Conservation (phyloP, 1,139 yeast species). For the Suhomyces atakaporum region DNA sequence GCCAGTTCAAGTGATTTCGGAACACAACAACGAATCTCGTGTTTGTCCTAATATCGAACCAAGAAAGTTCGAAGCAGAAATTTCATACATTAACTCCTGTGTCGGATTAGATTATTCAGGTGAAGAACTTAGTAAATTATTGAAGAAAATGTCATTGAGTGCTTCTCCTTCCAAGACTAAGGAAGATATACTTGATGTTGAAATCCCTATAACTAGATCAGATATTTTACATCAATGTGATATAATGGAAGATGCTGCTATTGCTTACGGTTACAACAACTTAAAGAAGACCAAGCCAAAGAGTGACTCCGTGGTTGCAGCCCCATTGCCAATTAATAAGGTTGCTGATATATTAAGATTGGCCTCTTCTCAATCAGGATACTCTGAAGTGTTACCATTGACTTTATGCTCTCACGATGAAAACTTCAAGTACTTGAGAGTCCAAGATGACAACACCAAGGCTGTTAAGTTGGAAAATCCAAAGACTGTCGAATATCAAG, state of each 20-base stretch:
- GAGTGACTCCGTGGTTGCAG: slow-evolving; percentile 78
- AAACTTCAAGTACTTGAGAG: slow-evolving; percentile 83
- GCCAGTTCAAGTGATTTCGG: slow-evolving; percentile 82
- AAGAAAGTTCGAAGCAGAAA: slow-evolving; percentile 73
- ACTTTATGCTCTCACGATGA: slow-evolving; percentile 96
- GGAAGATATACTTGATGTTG: slow-evolving; percentile 61
- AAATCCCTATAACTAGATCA: slow-evolving; percentile 90
- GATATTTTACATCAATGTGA: slow-evolving; percentile 98
- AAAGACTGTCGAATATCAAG: slow-evolving; percentile 95
- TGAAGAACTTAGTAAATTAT: slow-evolving; percentile 65
- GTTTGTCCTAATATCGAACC: slow-evolving; percentile 72
- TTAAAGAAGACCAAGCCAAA: slow-evolving; percentile 79
- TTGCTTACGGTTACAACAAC: slow-evolving; percentile 93
- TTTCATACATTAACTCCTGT: slow-evolving; percentile 86
- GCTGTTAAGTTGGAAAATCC: slow-evolving; percentile 96
- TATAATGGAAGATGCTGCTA: slow-evolving; percentile 98
- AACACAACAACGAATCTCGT: slow-evolving; percentile 79
- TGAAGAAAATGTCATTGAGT: slow-evolving; percentile 77
- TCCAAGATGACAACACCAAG: slow-evolving; percentile 66
- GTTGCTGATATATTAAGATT: slow-evolving; percentile 86
- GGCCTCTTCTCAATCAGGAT: slow-evolving; percentile 94
- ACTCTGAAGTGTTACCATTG: slow-evolving; percentile 94
- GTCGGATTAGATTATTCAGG: slow-evolving; percentile 75
- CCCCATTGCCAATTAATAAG: slow-evolving; percentile 88
- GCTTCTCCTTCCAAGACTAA: slow-evolving; percentile 58